phyloP scores from a whole-genome alignment of 139 green algal species.

The Micractinium sp. region DNA sequence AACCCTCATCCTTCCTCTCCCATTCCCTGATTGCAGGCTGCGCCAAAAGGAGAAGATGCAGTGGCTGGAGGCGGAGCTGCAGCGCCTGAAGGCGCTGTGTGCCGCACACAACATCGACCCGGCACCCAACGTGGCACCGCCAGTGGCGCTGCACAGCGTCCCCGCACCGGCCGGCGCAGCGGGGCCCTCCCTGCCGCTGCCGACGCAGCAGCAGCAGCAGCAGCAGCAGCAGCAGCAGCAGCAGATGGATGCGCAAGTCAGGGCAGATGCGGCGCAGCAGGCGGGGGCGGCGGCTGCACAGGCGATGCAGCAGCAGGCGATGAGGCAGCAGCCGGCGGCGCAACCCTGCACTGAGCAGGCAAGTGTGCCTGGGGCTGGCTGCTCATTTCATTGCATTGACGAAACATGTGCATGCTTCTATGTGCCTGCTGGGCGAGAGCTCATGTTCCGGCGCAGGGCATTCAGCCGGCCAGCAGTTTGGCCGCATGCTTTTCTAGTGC shows the following conservation, averaged over 20 bases:
- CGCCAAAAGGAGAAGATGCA: slow-evolving; percentile 35
- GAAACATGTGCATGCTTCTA: no score
- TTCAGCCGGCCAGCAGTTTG: no score
- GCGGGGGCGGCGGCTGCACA: background rate
- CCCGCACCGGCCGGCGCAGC: background rate
- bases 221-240: background rate
- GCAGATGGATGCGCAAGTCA: background rate
- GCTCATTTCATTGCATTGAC: no score
- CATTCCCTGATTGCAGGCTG: background rate
- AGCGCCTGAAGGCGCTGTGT: background rate
- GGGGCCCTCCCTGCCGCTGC: background rate
- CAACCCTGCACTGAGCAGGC: background rate
- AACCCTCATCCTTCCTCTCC: background rate
- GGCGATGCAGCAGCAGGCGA: background rate
- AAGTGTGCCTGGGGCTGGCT: background rate
- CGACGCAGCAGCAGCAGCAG: background rate
- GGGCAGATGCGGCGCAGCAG: background rate
- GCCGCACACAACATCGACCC: slow-evolving; percentile 16
- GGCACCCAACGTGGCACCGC: background rate
- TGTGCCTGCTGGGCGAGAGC: background rate
- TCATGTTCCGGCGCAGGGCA: background rate
- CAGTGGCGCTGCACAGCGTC: background rate
- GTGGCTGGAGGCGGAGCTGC: slow-evolving; percentile 12
- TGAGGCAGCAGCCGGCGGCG: background rate
- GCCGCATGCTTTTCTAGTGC: no score